A percentile compares a stretch with the other conserved stretches of the same genome.
These are phyloP conservation scores for Nigrospora osmanthi DNA, from an alignment of 2,329 filamentous ascomycete species.

Conservation along the genomic window DNA sequence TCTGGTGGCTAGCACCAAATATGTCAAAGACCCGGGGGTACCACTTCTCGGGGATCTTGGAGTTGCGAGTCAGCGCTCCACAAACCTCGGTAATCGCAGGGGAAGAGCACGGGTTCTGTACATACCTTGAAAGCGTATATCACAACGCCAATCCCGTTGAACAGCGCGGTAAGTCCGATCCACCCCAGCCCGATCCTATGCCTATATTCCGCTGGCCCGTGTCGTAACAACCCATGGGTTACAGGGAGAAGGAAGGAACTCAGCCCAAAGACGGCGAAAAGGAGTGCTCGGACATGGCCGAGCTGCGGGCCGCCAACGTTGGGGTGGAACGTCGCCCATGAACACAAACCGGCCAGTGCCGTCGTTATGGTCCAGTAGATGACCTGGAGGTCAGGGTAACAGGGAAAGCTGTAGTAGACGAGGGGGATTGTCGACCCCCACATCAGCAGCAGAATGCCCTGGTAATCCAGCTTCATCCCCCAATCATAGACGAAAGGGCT, in stretches of 20 bases:
- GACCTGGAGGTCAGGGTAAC: conserved; percentile 20
- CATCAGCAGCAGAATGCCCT: conserved; percentile 54
- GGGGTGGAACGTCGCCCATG: conserved; percentile 25
- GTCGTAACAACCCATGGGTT: conserved; percentile 24
- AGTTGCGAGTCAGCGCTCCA: background rate
- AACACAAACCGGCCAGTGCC: conserved; percentile 26
- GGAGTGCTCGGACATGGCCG: conserved; percentile 27
- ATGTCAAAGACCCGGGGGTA: conserved; percentile 35
- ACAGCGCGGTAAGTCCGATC: conserved; percentile 26
- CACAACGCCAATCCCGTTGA: conserved; percentile 27
- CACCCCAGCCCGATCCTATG: conserved; percentile 30
- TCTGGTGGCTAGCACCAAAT: conserved; percentile 37
- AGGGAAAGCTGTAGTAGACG: conserved; percentile 46
- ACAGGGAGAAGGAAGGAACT: conserved; percentile 30
- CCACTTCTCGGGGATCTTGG: conserved; percentile 34
- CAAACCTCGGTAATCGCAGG: background rate
- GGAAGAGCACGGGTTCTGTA: conserved; percentile 4
- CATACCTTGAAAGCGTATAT: conserved; percentile 28
- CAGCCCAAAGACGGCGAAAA: conserved; percentile 31
- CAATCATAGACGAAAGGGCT: conserved; percentile 37
- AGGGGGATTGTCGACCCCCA: conserved; percentile 54
- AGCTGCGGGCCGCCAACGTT: conserved; percentile 28
- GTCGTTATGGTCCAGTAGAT: conserved; percentile 28
- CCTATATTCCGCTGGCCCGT: conserved; percentile 23
- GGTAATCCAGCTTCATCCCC: conserved; percentile 53